phyloP scores from a whole-genome alignment of 176 grass and related monocot genomes.

The Avena eriantha region DNA sequence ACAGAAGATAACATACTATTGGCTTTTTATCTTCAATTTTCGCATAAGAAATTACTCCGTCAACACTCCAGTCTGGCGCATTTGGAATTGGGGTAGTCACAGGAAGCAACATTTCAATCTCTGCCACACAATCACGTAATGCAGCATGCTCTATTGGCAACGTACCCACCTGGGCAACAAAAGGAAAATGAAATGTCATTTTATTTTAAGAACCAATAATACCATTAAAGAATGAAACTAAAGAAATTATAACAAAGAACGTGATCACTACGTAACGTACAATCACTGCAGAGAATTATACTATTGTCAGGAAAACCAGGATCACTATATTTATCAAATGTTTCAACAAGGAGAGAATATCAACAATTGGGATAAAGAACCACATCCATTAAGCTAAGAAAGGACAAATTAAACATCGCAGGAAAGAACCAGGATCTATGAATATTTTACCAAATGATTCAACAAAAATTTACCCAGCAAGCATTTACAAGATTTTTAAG shows the following conservation, averaged over 20 bases:
- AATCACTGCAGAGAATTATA: not conserved
- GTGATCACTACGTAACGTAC: not conserved
- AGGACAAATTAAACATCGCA: not conserved
- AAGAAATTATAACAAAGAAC: not conserved
- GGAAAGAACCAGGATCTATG: not conserved
- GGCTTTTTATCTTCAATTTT: slow-evolving; percentile 34
- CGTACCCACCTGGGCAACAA: slow-evolving; percentile 25
- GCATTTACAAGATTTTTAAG: not conserved
- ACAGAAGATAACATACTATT: slow-evolving; percentile 29
- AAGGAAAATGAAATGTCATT: not conserved
- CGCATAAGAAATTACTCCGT: slow-evolving; percentile 51
- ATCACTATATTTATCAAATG: not conserved
- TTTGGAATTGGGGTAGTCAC: slow-evolving; percentile 50
- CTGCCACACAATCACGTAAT: slow-evolving; percentile 18
- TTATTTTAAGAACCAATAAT: not conserved
- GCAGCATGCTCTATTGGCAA: slow-evolving; percentile 47
- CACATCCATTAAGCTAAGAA: not conserved
- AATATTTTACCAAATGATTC: not conserved
- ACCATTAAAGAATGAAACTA: not conserved
- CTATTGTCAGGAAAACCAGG: slow-evolving; percentile 1
- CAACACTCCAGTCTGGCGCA: slow-evolving; percentile 44
- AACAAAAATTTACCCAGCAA: not conserved
- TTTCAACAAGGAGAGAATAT: slow-evolving; percentile 11
- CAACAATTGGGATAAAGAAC: not conserved
- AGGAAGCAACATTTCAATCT: slow-evolving; percentile 52